Evolutionary conservation across 768 basidiomycete genomes (phyloP).

Genomic region (Pisolithus marmoratus): DNA sequence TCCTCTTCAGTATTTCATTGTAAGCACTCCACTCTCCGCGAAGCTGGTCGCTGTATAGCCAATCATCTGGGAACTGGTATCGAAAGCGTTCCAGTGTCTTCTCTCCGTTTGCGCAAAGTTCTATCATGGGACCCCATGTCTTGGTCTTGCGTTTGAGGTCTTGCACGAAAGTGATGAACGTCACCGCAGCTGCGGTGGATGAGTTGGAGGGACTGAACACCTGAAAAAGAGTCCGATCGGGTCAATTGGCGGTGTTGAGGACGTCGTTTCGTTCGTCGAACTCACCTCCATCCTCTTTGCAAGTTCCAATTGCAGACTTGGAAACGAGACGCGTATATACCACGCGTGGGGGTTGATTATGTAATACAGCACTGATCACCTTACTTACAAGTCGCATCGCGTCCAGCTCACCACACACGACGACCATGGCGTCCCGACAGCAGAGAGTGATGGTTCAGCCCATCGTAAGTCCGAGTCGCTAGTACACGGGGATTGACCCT

Average conservation of each 20-base stretch:
- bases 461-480: constrained; percentile 62
- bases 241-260: constrained; percentile 6
- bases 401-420: constrained; percentile 1
- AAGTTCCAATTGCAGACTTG: too few relatives aligned
- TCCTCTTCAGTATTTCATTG: constrained; percentile 94
- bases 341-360: constrained; percentile 17
- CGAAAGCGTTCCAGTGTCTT: constrained; percentile 96
- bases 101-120: constrained; percentile 90
- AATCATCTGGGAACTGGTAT: constrained; percentile 95
- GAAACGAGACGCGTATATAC: too few relatives aligned
- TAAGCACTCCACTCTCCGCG: constrained; percentile 98
- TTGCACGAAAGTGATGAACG: constrained; percentile 99
- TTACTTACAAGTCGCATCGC: background rate
- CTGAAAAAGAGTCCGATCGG: constrained; percentile 29
- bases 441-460: constrained; percentile 99
- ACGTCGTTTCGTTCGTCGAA: background rate
- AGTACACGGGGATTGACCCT: constrained; percentile 7
- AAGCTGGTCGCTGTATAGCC: constrained; percentile 97
- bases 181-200: constrained; percentile 96
- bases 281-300: constrained; percentile 22
- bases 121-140: constrained; percentile 95
- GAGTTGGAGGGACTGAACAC: constrained; percentile 74
- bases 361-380: constrained; percentile 13
- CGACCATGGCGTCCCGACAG: constrained; percentile 84
- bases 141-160: constrained; percentile 97